Percentiles rank a stretch among this genome's conserved stretches.
Conservation (phyloP, 139 green algal genomes). For the Marvania coccoides region DNA sequence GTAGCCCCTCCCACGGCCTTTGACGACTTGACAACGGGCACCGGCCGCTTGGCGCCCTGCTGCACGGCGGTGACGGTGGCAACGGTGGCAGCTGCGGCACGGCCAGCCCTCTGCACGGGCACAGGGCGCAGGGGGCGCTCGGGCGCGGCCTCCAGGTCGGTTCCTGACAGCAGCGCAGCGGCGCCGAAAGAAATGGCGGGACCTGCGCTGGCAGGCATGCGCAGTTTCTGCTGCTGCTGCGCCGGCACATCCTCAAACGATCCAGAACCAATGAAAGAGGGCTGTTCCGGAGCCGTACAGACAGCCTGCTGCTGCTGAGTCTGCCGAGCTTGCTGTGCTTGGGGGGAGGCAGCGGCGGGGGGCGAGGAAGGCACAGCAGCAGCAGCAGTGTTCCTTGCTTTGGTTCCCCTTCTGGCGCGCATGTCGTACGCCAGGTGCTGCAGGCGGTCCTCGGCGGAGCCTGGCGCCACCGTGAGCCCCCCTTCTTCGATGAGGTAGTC, state of each 20-base stretch:
- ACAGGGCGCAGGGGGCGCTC: conserved; percentile 1
- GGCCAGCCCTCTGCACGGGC: background rate
- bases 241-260: too few species aligned
- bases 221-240: too few species aligned
- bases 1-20: background rate
- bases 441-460: background rate
- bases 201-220: too few species aligned
- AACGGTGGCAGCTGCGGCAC: background rate
- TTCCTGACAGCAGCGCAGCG: conserved; percentile 5
- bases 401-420: background rate
- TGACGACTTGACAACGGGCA: conserved; percentile 20
- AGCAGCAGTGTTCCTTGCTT: too few species aligned
- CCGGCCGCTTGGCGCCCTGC: background rate
- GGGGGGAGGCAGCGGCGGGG: too few species aligned
- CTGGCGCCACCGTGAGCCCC: background rate
- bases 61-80: background rate
- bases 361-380: background rate
- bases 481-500: background rate
- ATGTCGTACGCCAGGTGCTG: background rate
- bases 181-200: too few species aligned
- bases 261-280: too few species aligned
- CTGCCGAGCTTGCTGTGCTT: too few species aligned
- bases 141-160: conserved; percentile 7
- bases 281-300: too few species aligned
- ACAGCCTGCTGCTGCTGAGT: too few species aligned